phyloP scores from a whole-genome alignment of 441 rosid genomes.

The Erodium moschatum region DNA sequence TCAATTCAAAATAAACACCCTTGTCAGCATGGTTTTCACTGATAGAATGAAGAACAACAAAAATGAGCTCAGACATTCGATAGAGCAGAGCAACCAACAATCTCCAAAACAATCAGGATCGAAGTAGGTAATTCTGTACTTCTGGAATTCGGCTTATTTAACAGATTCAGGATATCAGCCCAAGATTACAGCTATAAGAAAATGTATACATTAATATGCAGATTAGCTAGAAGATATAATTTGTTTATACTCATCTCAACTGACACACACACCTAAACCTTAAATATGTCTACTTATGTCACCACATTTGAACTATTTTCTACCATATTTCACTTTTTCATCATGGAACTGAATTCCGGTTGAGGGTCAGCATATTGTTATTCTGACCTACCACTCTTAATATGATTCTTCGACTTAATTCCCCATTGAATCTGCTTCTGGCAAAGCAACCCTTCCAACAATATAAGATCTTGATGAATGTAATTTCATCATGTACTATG shows the following conservation, averaged over 20 bases:
- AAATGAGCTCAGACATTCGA: neutral
- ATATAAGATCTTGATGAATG: neutral
- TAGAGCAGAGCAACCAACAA: neutral
- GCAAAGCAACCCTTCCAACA: neutral
- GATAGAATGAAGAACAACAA: neutral
- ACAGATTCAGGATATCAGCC: too few species aligned
- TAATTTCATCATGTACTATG: too few species aligned
- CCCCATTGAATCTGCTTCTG: neutral
- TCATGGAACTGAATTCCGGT: neutral
- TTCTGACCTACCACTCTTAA: neutral
- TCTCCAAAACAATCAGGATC: neutral
- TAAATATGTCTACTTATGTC: too few species aligned
- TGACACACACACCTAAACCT: too few species aligned
- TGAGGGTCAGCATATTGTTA: neutral
- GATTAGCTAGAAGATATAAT: too few species aligned
- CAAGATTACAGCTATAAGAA: too few species aligned
- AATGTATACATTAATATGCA: too few species aligned
- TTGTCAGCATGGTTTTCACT: neutral
- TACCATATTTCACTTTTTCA: neutral
- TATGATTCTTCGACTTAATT: neutral
- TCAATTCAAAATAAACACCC: neutral
- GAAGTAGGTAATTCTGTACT: neutral
- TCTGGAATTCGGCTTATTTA: neutral
- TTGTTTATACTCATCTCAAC: too few species aligned
- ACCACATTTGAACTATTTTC: too few species aligned